Base-by-base conservation (phyloP, 108 stramenopile species). In the Schizochytrium sp. region DNA sequence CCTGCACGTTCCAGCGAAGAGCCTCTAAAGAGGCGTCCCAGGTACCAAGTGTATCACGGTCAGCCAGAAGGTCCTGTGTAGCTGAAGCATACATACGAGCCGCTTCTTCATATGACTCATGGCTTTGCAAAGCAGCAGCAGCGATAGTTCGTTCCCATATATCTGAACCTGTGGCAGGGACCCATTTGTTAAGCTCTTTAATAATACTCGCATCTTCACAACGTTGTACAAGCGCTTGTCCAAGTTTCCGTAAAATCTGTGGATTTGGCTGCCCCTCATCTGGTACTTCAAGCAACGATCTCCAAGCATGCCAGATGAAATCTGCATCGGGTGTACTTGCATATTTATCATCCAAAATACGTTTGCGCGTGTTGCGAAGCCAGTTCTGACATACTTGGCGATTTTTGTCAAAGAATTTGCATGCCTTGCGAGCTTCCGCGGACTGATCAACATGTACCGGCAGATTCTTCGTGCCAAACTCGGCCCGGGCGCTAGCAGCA, bases 331-430 rank as follows among this genome's bases (percentile, higher is more conserved):
- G 3, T 0, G 15, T 47, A 17, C 10, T n/a, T 5, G 76, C 47
- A 46, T 10, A 40, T 2, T 53, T n/a, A n/a, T 17, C 50, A 5
- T 83, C 76, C 7, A 83, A 40, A 40, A 49, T n/a, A 8, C 50
- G 12, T 50, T 49, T 49, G 5, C 76, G 76, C 0, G 53, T 83
- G 47, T 55, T 49, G 45, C 50, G 12, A 28, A 83, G 40, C 76
- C 76, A 83, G 0, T 83, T 53, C 8, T 83, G 5, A 28, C 76
- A 83, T 10, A 83, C 76, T 10, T 47, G 10, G 50, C 53, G 47
- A 55, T 83, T 83, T 50, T 49, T 83, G 1, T 55, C 50, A 83
- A 83, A 83, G 53, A 83, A 83, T 40, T 83, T 83, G 76, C 53
- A 19, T 19, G 76, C 76, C 28, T 50, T 10, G 76, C 76, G 76